Conservation (phyloP, 805 yeast genomes). For the Starmera dryadoides region DNA sequence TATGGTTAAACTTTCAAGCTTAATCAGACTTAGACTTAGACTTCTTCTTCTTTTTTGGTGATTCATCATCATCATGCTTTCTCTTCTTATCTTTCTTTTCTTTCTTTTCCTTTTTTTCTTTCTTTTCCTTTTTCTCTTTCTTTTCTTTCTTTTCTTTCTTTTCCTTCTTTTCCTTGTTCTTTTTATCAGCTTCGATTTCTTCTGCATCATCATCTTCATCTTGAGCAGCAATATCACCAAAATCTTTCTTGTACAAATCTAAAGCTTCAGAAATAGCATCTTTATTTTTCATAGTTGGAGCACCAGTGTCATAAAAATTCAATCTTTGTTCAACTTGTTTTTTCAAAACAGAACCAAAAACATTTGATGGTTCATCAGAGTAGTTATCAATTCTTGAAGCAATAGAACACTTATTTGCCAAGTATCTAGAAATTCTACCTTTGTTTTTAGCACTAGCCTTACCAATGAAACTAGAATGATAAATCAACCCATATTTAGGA, state of each 20-base stretch:
- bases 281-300: slow-evolving; percentile 91
- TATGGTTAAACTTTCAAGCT: not conserved
- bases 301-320: slow-evolving; percentile 92
- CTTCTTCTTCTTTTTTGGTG: slow-evolving; percentile 31
- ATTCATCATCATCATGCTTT: slow-evolving; percentile 25
- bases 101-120: slow-evolving; percentile 42
- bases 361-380: slow-evolving; percentile 88
- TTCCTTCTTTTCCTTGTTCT: slow-evolving; percentile 30
- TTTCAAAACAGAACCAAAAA: slow-evolving; percentile 85
- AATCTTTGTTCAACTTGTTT: slow-evolving; percentile 97
- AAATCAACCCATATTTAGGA: slow-evolving; percentile 94
- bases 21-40: slow-evolving; percentile 3
- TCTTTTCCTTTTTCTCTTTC: slow-evolving; percentile 45
- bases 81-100: slow-evolving; percentile 42
- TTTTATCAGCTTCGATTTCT: slow-evolving; percentile 14
- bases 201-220: slow-evolving; percentile 28
- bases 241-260: slow-evolving; percentile 45
- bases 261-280: slow-evolving; percentile 93
- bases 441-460: slow-evolving; percentile 96
- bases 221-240: slow-evolving; percentile 35
- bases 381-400: slow-evolving; percentile 98
- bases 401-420: slow-evolving; percentile 98
- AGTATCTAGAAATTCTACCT: slow-evolving; percentile 97
- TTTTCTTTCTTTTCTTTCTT: slow-evolving; percentile 42
- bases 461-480: slow-evolving; percentile 95